Percentiles rank a stretch among this genome's conserved stretches.
Conservation (phyloP, 148 eudicot genomes). For the Dianthus caryophyllus region DNA sequence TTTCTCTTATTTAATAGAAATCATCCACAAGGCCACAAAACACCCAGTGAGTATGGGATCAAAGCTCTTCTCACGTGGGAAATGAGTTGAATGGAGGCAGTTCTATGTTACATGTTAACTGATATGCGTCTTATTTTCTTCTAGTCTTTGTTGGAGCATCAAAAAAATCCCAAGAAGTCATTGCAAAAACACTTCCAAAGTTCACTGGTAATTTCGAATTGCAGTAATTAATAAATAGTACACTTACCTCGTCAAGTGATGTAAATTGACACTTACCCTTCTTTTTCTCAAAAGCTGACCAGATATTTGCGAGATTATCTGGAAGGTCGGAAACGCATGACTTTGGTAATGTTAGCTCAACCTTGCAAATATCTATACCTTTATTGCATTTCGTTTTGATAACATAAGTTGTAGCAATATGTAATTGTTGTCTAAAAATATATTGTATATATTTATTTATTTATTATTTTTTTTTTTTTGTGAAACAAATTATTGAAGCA, state of each 20-base stretch:
- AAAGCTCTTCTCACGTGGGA: too few relatives aligned
- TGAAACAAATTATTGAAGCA: background rate
- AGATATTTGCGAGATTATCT: constrained; percentile 80
- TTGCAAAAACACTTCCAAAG: constrained; percentile 85
- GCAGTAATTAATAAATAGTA: background rate
- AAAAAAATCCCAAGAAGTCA: constrained; percentile 82
- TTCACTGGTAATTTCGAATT: constrained; percentile 54
- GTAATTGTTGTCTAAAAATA: background rate
- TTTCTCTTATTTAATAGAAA: too few relatives aligned
- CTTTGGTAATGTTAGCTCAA: constrained; percentile 57
- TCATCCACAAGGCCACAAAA: too few relatives aligned
- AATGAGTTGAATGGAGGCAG: too few relatives aligned
- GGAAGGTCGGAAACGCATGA: constrained; percentile 91
- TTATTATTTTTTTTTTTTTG: background rate
- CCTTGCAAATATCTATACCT: constrained; percentile 1
- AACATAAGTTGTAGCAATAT: background rate
- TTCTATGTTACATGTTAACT: background rate
- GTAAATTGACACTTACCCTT: constrained; percentile 7
- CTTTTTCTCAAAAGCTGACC: constrained; percentile 46
- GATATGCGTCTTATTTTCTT: constrained; percentile 17
- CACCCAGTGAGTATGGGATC: too few relatives aligned
- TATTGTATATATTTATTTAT: too few relatives aligned
- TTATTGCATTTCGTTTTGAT: background rate
- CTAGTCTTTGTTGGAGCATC: constrained; percentile 91
- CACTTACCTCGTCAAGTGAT: background rate